Evolutionary conservation across 441 rosid genomes (phyloP).

Genomic region (Populus hybrid): DNA sequence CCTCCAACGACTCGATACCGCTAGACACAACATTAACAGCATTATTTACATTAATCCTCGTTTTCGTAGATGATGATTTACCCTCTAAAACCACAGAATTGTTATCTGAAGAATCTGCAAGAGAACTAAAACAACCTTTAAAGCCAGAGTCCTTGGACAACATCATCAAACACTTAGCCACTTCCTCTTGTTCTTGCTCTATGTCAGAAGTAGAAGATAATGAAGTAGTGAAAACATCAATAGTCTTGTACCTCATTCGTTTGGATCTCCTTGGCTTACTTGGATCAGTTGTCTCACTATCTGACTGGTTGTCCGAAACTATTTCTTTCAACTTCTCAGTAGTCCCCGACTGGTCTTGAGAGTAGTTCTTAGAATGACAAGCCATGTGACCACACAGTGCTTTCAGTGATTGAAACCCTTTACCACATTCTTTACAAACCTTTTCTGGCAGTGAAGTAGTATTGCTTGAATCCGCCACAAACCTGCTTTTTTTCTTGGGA

Average conservation of each 20-base stretch:
- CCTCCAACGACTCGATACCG: conserved; percentile 26
- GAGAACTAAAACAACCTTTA: conserved; percentile 44
- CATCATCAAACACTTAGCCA: conserved; percentile 69
- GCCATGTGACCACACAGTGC: conserved; percentile 79
- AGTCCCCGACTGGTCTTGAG: conserved; percentile 29
- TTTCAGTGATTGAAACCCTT: conserved; percentile 67
- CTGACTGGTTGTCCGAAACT: conserved; percentile 54
- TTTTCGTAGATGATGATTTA: conserved; percentile 52
- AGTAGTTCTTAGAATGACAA: conserved; percentile 53
- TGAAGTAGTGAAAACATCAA: conserved; percentile 31
- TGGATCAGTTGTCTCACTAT: conserved; percentile 54
- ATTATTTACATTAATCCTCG: conserved; percentile 32
- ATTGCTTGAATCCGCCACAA: conserved; percentile 36
- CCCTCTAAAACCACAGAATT: conserved; percentile 57
- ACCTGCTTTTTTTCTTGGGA: conserved; percentile 63
- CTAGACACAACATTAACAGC: conserved; percentile 26
- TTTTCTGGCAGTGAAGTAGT: conserved; percentile 29
- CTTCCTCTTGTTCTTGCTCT: conserved; percentile 57
- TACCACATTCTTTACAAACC: conserved; percentile 69
- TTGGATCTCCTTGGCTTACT: conserved; percentile 51
- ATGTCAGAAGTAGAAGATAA: conserved; percentile 48
- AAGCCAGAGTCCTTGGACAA: conserved; percentile 52
- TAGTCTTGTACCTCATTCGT: conserved; percentile 36
- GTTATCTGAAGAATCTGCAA: conserved; percentile 62
- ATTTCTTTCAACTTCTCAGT: conserved; percentile 38